Conservation (phyloP, 805 yeast species). For the Candida pseudofarinosa region DNA sequence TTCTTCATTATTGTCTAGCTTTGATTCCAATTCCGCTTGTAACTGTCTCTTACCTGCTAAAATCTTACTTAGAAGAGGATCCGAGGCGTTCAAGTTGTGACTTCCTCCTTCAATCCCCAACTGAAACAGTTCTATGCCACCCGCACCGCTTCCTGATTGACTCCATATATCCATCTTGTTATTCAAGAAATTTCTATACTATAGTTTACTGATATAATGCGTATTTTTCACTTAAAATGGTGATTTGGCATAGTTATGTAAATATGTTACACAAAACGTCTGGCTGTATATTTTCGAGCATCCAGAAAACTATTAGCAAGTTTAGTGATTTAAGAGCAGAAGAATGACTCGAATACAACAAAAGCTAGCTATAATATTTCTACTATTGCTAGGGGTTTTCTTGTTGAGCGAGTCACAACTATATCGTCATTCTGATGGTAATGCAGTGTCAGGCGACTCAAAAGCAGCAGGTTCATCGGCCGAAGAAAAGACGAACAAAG, state of each 20-base stretch:
- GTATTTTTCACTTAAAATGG: background rate
- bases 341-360: background rate
- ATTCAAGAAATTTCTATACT: background rate
- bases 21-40: conserved; percentile 14
- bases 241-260: background rate
- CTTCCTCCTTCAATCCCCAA: conserved; percentile 1
- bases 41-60: conserved; percentile 24
- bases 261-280: background rate
- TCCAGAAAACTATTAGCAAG: background rate
- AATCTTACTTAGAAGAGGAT: conserved; percentile 24
- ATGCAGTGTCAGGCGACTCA: background rate
- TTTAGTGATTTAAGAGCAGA: background rate
- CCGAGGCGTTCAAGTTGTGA: conserved; percentile 16
- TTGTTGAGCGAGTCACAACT: background rate
- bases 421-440: background rate
- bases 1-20: conserved; percentile 6
- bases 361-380: background rate
- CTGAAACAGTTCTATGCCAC: conserved; percentile 6
- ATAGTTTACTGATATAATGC: background rate
- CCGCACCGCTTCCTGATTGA: conserved; percentile 6
- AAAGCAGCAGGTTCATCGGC: background rate
- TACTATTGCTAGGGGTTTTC: background rate
- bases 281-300: background rate
- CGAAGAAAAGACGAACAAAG: conserved; percentile 1
- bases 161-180: conserved; percentile 23